phyloP scores from a whole-genome alignment of 805 yeast genomes.

The Candida orba region DNA sequence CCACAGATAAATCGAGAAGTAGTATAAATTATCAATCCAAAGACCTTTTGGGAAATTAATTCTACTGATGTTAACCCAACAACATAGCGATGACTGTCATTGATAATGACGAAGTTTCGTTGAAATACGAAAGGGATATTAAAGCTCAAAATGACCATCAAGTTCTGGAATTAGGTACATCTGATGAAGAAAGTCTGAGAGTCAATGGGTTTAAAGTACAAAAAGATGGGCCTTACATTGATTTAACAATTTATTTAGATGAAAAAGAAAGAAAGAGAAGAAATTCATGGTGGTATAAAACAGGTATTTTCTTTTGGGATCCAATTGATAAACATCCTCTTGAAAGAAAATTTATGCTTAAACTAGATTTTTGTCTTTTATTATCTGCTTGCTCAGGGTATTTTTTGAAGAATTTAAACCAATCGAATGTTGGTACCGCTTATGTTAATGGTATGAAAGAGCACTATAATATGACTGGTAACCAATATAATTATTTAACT shows the following conservation, averaged over 20 bases:
- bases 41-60: no score
- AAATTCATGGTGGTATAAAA: conserved; percentile 10
- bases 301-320: conserved; percentile 8
- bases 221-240: conserved; percentile 9
- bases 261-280: conserved; percentile 8
- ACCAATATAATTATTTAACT: conserved; percentile 37
- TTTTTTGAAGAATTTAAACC: conserved; percentile 38
- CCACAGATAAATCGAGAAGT: no score
- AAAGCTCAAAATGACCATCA: background rate
- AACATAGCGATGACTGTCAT: background rate
- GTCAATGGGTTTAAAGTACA: conserved; percentile 8
- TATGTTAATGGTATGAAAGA: conserved; percentile 42
- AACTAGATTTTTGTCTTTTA: conserved; percentile 32
- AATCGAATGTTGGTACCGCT: conserved; percentile 35
- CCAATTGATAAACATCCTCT: conserved; percentile 16
- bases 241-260: conserved; percentile 2
- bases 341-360: conserved; percentile 28
- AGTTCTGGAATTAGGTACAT: background rate
- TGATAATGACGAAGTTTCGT: background rate
- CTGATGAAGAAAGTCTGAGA: background rate
- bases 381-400: conserved; percentile 38
- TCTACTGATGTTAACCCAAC: no score
- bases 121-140: background rate
- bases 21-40: no score
- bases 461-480: conserved; percentile 32